These are phyloP conservation scores for Gymnopilus dilepis DNA, from an alignment of 768 basidiomycete genomes.

Conservation along the genomic window DNA sequence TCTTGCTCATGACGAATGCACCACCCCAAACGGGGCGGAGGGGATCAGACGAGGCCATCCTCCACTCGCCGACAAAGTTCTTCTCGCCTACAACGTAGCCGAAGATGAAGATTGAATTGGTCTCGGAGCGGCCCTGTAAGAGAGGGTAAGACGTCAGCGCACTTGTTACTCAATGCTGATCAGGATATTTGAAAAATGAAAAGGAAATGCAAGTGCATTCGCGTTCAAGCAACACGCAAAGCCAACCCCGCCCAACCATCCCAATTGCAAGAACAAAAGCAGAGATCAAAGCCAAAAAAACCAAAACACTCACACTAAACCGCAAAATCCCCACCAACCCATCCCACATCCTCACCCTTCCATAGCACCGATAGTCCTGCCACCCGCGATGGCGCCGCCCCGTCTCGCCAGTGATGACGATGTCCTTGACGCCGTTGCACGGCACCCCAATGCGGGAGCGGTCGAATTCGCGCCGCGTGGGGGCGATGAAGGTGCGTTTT, in stretches of 20 bases:
- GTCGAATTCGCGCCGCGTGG: slow-evolving; percentile 26
- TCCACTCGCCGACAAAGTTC: slow-evolving; percentile 78
- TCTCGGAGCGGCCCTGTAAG: slow-evolving; percentile 1
- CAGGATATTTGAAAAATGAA: background rate
- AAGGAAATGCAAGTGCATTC: background rate
- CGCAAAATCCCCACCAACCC: slow-evolving; percentile 60
- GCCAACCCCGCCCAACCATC: no score
- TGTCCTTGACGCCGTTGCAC: slow-evolving; percentile 65
- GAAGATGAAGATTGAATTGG: slow-evolving; percentile 57
- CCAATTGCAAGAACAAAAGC: slow-evolving; percentile 13
- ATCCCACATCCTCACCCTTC: slow-evolving; percentile 63
- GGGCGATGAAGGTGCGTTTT: slow-evolving; percentile 3
- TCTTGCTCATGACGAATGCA: slow-evolving; percentile 64
- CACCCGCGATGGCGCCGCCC: background rate
- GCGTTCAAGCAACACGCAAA: no score
- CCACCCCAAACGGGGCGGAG: slow-evolving; percentile 62
- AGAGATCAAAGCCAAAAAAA: slow-evolving; percentile 19
- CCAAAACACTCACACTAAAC: slow-evolving; percentile 32
- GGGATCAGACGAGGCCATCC: slow-evolving; percentile 51
- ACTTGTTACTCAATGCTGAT: background rate
- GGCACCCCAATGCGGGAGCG: slow-evolving; percentile 27
- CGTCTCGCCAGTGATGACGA: slow-evolving; percentile 38
- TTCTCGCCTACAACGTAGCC: slow-evolving; percentile 71
- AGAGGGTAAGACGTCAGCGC: background rate
- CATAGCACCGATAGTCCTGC: slow-evolving; percentile 58